Evolutionary conservation across 345 rosid genomes (phyloP).

Genomic region (Pugionium cornutum): DNA sequence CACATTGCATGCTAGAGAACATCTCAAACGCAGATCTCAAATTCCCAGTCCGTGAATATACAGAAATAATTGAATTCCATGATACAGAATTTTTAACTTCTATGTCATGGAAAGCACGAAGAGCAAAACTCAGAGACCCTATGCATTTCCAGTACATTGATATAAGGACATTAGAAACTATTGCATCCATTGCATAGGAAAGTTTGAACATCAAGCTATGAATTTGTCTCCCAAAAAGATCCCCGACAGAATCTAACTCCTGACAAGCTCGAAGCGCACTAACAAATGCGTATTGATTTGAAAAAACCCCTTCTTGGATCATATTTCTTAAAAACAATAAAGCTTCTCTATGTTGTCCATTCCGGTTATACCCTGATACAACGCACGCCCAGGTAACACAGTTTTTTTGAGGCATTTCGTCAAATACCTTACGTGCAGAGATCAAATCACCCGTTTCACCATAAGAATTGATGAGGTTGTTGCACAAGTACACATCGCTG

Average conservation of each 20-base stretch:
- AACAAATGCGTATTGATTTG: slow-evolving; percentile 66
- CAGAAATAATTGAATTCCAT: slow-evolving; percentile 77
- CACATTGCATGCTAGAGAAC: slow-evolving; percentile 63
- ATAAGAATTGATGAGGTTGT: slow-evolving; percentile 63
- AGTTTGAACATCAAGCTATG: slow-evolving; percentile 72
- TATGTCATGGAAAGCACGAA: slow-evolving; percentile 61
- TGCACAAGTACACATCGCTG: slow-evolving; percentile 59
- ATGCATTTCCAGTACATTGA: slow-evolving; percentile 68
- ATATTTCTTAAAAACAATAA: slow-evolving; percentile 52
- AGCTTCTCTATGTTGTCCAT: slow-evolving; percentile 58
- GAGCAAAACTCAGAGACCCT: slow-evolving; percentile 49
- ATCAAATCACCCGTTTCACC: slow-evolving; percentile 46
- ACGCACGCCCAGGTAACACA: slow-evolving; percentile 77
- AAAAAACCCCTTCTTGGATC: slow-evolving; percentile 51
- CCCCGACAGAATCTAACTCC: slow-evolving; percentile 49
- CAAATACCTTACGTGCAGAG: slow-evolving; percentile 64
- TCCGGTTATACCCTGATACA: slow-evolving; percentile 68
- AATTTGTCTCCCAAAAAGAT: slow-evolving; percentile 64
- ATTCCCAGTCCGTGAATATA: slow-evolving; percentile 62
- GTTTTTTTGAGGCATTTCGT: slow-evolving; percentile 73
- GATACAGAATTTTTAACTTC: slow-evolving; percentile 57
- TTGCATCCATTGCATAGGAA: slow-evolving; percentile 49
- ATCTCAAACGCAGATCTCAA: slow-evolving; percentile 56
- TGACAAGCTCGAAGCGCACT: slow-evolving; percentile 74
- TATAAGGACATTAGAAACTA: slow-evolving; percentile 67